Percentiles rank a stretch among this genome's conserved stretches.
These are phyloP conservation scores for Delphinella strobiligena DNA, from an alignment of 2,329 filamentous ascomycete genomes.

Conservation along the genomic window DNA sequence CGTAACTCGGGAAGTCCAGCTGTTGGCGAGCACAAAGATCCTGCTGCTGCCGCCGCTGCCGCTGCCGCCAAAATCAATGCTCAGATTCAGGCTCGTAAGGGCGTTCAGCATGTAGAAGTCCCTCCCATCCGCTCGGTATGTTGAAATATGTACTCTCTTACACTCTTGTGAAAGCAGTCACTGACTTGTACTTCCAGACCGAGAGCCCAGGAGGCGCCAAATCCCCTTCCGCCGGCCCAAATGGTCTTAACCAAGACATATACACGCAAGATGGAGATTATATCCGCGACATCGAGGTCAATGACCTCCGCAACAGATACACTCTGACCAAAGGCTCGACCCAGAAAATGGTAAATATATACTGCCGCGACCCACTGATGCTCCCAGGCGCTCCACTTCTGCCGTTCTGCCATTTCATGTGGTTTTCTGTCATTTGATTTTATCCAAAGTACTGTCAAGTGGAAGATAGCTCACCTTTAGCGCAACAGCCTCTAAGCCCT, in stretches of 20 bases:
- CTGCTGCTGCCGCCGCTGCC: slow-evolving; percentile 67
- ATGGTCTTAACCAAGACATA: slow-evolving; percentile 60
- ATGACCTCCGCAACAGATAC: slow-evolving; percentile 93
- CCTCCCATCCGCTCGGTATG: slow-evolving; percentile 62
- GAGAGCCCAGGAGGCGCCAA: slow-evolving; percentile 31
- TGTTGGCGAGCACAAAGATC: slow-evolving; percentile 38
- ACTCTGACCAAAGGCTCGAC: slow-evolving; percentile 92
- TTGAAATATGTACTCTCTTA: slow-evolving; percentile 13
- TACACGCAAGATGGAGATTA: slow-evolving; percentile 95
- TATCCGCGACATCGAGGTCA: slow-evolving; percentile 98
- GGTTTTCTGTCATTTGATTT: slow-evolving; percentile 14
- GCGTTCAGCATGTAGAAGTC: slow-evolving; percentile 80
- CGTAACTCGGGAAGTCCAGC: slow-evolving; percentile 37
- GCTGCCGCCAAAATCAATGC: slow-evolving; percentile 46
- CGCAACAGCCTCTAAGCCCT: slow-evolving; percentile 22
- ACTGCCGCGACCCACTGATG: slow-evolving; percentile 55
- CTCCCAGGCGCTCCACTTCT: slow-evolving; percentile 30
- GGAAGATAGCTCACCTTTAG: slow-evolving; percentile 35
- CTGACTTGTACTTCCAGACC: slow-evolving; percentile 12
- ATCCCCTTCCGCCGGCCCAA: slow-evolving; percentile 38
- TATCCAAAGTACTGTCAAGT: slow-evolving; percentile 13
- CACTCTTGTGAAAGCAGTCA: background rate
- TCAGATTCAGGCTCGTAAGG: slow-evolving; percentile 52
- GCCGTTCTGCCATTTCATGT: slow-evolving; percentile 19
- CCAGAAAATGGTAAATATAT: slow-evolving; percentile 98